Evolutionary conservation across 2,329 filamentous ascomycete genomes (phyloP).

Genomic region (Ramularia endophylla): DNA sequence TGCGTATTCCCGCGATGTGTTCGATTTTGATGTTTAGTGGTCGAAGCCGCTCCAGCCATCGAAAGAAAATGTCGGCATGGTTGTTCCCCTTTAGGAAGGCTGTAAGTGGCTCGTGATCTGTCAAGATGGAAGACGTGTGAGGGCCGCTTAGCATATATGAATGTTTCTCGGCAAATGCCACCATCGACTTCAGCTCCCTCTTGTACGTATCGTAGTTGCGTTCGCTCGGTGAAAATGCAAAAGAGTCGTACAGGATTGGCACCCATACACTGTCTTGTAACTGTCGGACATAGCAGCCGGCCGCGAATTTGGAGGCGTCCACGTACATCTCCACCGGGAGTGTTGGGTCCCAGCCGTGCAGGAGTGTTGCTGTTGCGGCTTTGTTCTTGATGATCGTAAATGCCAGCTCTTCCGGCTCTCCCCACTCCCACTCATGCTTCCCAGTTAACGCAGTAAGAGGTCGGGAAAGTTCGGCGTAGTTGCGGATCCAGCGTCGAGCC

Average conservation of each 20-base stretch:
- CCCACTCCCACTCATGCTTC: constrained; percentile 2
- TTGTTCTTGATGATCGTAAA: constrained; percentile 3
- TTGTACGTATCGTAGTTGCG: no score
- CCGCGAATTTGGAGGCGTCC: constrained; percentile 1
- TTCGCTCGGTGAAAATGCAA: no score
- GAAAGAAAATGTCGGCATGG: not conserved
- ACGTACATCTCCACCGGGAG: constrained; percentile 3
- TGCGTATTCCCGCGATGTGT: not conserved
- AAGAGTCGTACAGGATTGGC: constrained; percentile 4
- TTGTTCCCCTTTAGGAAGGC: no score
- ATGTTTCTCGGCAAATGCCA: no score
- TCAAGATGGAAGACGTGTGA: constrained; percentile 2
- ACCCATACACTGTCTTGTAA: not conserved
- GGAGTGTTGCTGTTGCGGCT: not conserved
- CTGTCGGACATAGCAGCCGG: not conserved
- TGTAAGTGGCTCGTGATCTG: constrained; percentile 6
- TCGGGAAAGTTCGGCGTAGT: no score
- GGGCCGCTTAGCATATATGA: no score
- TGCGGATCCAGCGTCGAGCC: no score
- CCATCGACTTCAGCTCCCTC: constrained; percentile 4
- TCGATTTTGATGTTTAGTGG: not conserved
- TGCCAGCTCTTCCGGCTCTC: not conserved
- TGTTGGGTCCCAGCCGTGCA: constrained; percentile 1
- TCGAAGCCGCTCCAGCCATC: not conserved
- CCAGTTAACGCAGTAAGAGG: no score